phyloP scores from a whole-genome alignment of 805 yeast genomes.

The Myxozyma neotropica region DNA sequence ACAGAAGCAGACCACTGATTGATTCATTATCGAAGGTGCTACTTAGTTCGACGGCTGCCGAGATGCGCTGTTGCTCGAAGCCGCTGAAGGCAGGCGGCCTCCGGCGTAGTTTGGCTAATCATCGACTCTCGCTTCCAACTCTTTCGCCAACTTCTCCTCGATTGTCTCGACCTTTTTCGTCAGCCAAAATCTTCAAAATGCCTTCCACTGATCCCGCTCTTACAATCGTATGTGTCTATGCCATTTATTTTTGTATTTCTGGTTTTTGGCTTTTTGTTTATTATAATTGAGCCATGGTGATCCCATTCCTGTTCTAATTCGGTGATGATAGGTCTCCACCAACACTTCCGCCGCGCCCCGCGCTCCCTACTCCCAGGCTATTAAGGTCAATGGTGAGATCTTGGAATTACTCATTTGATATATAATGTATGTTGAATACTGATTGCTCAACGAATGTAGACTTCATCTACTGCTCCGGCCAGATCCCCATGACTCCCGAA shows the following conservation, averaged over 20 bases:
- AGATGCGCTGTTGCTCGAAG: too few species aligned
- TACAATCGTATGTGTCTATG: constrained; percentile 16
- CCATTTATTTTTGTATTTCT: background rate
- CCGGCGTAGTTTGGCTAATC: too few species aligned
- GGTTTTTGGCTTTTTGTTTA: background rate
- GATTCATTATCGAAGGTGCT: too few species aligned
- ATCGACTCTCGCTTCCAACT: too few species aligned
- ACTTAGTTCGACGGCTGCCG: too few species aligned
- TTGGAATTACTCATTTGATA: too few species aligned
- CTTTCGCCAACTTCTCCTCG: background rate
- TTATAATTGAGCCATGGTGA: too few species aligned
- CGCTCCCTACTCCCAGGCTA: constrained; percentile 94
- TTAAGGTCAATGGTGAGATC: constrained; percentile 69
- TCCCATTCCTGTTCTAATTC: too few species aligned
- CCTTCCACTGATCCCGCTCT: constrained; percentile 23
- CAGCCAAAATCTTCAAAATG: constrained; percentile 9
- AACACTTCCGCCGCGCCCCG: constrained; percentile 93
- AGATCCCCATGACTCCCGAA: constrained; percentile 82
- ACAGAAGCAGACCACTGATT: too few species aligned
- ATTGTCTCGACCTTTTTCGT: background rate
- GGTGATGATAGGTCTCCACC: constrained; percentile 50
- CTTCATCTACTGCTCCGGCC: constrained; percentile 90
- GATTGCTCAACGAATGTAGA: constrained; percentile 47
- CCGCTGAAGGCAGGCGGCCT: too few species aligned
- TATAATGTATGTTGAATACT: background rate